These are phyloP conservation scores for Pleoardoris graminearum DNA, from an alignment of 2,329 filamentous ascomycete species.

Conservation along the genomic window DNA sequence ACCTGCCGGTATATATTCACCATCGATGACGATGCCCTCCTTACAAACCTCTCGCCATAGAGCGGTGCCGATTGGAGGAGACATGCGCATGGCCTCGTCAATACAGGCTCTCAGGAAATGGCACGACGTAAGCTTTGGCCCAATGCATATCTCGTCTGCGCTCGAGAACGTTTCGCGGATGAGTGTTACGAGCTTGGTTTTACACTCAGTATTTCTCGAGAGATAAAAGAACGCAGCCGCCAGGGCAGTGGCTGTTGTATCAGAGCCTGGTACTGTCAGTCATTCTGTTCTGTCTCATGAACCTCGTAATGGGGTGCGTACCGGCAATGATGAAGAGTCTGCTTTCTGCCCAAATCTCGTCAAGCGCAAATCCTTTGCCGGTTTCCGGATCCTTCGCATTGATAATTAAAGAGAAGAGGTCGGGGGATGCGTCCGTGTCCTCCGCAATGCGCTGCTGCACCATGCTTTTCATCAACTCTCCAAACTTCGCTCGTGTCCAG, in stretches of 20 bases:
- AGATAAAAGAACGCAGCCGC: conserved; percentile 6
- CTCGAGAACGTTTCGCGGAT: conserved; percentile 10
- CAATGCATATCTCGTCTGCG: conserved; percentile 19
- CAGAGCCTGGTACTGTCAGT: conserved; percentile 3
- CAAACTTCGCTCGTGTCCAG: too few species aligned
- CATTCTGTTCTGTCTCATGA: not conserved
- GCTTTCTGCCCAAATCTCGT: conserved; percentile 49
- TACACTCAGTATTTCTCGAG: not conserved
- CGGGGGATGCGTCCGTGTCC: too few species aligned
- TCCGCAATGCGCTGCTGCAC: too few species aligned
- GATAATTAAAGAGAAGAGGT: conserved; percentile 47
- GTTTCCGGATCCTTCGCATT: conserved; percentile 48
- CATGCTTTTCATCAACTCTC: too few species aligned
- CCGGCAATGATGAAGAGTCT: conserved; percentile 34
- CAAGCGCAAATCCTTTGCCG: conserved; percentile 37
- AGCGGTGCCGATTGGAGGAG: conserved; percentile 43
- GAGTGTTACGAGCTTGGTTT: not conserved
- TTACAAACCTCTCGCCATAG: conserved; percentile 42
- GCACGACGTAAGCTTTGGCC: conserved; percentile 18
- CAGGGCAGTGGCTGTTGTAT: not conserved
- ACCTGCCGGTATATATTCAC: conserved; percentile 40
- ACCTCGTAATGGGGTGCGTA: not conserved
- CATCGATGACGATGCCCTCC: conserved; percentile 44
- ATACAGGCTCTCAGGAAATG: conserved; percentile 44
- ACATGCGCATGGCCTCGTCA: conserved; percentile 48